Base-by-base conservation (phyloP, 176 grass and related monocot species). In the Lolium perenne region DNA sequence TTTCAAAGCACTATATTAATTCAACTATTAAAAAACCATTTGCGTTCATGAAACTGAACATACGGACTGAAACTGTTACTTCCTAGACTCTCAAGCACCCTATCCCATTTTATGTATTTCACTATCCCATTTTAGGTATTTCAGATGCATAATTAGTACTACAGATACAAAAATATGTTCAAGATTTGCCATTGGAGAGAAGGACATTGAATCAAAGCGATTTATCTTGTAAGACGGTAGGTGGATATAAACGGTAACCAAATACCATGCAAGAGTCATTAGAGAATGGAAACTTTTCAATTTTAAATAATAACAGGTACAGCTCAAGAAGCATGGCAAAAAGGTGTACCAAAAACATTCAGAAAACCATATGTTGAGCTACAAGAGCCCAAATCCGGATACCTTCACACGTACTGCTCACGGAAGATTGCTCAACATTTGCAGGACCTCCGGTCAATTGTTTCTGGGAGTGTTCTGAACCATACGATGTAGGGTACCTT, bases 321-420 rank as follows among this genome's bases (percentile, higher is more conserved):
- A 65, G 65, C 10, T 68, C 65, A 88, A 23, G 38, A 85, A 72
- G 57, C 47, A 66, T 16, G 38, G 10, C 26, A 53, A 18, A 49
- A 76, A 71, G 72, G 35, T 53, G n/a, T 6, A 66, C 23, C 61
- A 40, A 29, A 82, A 82, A 73, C 76, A 67, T 85, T 43, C 45
- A 47, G 20, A 40, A 73, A 38, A 79, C 23, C 3, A 6, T 81
- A 59, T 13, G n/a, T 73, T 72, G 29, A 55, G 15, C n/a, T 59
- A 74, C 54, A 76, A 63, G 75, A 64, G 75, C n/a, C 46, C 9
- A 86, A 62, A 84, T 55, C 11, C 3, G 86, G 47, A 73, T 88
- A 95, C 93, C 93, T 89, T 80, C 67, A 25, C 4, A 38, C 0
- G 48, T 40, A 57, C 22, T 85, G 26, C 40, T 79, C 46, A 90